phyloP scores from a whole-genome alignment of 257 asterid species.

The Scutellaria minor region DNA sequence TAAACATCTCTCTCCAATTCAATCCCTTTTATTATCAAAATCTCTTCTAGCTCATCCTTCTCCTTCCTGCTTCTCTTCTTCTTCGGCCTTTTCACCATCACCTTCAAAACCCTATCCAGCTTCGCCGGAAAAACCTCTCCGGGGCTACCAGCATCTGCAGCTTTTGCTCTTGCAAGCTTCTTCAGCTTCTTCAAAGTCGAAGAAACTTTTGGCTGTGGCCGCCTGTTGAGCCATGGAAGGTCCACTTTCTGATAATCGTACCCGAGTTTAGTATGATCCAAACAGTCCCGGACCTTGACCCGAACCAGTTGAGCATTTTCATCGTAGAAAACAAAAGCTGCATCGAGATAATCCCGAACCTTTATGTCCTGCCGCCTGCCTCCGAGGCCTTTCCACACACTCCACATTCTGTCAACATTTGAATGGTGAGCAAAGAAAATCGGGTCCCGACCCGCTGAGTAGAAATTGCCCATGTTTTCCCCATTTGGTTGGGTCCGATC shows the following conservation, averaged over 20 bases:
- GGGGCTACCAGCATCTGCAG: neutral
- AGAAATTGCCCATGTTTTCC: constrained; percentile 57
- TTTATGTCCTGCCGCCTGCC: constrained; percentile 30
- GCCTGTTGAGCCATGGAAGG: constrained; percentile 42
- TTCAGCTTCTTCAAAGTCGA: neutral
- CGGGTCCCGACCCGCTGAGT: constrained; percentile 42
- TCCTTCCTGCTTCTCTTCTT: constrained; percentile 36
- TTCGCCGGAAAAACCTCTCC: constrained; percentile 41
- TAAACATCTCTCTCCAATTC: constrained; percentile 40
- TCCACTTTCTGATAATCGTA: constrained; percentile 40
- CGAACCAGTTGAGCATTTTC: constrained; percentile 49
- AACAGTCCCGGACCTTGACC: constrained; percentile 39
- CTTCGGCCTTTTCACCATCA: constrained; percentile 49
- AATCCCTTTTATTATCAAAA: constrained; percentile 52
- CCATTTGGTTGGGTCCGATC: constrained; percentile 28
- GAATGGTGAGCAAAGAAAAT: constrained; percentile 51
- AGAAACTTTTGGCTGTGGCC: constrained; percentile 30
- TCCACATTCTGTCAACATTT: constrained; percentile 51
- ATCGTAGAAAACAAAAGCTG: constrained; percentile 50
- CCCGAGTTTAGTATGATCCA: constrained; percentile 43
- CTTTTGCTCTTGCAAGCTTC: neutral
- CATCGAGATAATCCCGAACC: constrained; percentile 40
- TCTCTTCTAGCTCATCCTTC: constrained; percentile 44
- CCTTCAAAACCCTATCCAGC: constrained; percentile 42
- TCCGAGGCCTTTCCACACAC: constrained; percentile 35